Evolutionary conservation across 495 filamentous ascomycete genomes (phyloP).

Genomic region (Hyphodiscus hymeniophilus): DNA sequence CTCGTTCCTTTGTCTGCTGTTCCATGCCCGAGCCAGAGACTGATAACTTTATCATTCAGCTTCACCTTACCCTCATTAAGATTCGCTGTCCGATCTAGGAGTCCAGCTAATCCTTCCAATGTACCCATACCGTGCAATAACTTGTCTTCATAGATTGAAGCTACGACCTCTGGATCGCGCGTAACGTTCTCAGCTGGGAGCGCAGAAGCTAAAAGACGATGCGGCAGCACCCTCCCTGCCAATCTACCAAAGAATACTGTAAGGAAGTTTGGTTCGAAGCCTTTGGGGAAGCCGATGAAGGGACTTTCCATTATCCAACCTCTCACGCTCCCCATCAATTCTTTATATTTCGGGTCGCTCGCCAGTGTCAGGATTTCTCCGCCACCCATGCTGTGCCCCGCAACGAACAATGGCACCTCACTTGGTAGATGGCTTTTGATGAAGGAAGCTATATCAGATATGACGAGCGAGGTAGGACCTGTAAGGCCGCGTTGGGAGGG

Average conservation of each 20-base stretch:
- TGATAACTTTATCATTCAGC: constrained; percentile 26
- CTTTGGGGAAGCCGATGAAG: constrained; percentile 58
- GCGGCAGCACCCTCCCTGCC: constrained; percentile 56
- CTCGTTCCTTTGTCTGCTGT: constrained; percentile 58
- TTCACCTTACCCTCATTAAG: constrained; percentile 38
- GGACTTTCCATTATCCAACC: constrained; percentile 64
- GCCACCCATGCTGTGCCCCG: constrained; percentile 84
- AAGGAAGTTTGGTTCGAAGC: constrained; percentile 47
- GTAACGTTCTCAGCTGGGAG: constrained; percentile 51
- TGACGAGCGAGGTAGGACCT: constrained; percentile 60
- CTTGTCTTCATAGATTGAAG: constrained; percentile 48
- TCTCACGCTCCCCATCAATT: constrained; percentile 37
- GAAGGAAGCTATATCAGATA: constrained; percentile 70
- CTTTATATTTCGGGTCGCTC: constrained; percentile 33
- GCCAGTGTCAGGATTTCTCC: constrained; percentile 52
- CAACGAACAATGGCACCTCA: constrained; percentile 63
- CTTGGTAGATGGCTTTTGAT: constrained; percentile 36
- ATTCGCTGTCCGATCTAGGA: constrained; percentile 59
- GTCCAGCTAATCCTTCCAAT: constrained; percentile 59
- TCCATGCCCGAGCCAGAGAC: constrained; percentile 60
- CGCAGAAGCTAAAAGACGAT: constrained; percentile 44
- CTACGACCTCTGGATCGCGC: constrained; percentile 51
- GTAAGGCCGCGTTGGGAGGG: constrained; percentile 53
- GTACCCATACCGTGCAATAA: constrained; percentile 75
- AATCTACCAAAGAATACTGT: constrained; percentile 53